A percentile compares a stretch with the other conserved stretches of the same genome.
Evolutionary conservation across 2,329 filamentous ascomycete species (phyloP).

Genomic region (Cadophora luteo-olivacea): DNA sequence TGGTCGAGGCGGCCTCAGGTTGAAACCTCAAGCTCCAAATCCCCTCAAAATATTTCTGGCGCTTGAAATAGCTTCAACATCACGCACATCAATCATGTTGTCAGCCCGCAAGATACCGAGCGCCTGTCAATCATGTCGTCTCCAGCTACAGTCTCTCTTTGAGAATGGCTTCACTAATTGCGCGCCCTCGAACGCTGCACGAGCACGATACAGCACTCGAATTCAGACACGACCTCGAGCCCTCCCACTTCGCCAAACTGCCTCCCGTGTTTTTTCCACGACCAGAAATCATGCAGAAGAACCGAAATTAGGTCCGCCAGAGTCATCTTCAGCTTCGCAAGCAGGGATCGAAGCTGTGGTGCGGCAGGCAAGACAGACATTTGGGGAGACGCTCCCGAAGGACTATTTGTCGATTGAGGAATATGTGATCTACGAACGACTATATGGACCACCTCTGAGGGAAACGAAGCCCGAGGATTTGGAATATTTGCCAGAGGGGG

Average conservation of each 20-base stretch:
- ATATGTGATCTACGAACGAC: conserved; percentile 75
- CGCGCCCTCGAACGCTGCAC: conserved; percentile 23
- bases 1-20: conserved; percentile 21
- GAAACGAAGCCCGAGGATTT: conserved; percentile 66
- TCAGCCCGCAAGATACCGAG: conserved; percentile 39
- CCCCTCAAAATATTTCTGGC: conserved; percentile 3
- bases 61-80: background rate
- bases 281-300: conserved; percentile 27
- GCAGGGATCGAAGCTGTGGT: conserved; percentile 67
- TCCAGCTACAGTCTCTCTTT: conserved; percentile 45
- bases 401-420: conserved; percentile 74
- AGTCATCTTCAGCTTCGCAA: conserved; percentile 12
- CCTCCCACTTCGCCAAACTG: conserved; percentile 22
- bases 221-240: conserved; percentile 26
- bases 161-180: conserved; percentile 44
- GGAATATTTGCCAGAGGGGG: conserved; percentile 45
- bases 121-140: conserved; percentile 45
- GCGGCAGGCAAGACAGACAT: conserved; percentile 74
- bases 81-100: conserved; percentile 36
- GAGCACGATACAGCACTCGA: conserved; percentile 29
- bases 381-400: conserved; percentile 78
- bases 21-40: conserved; percentile 5
- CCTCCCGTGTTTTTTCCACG: conserved; percentile 34
- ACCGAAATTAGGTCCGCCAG: background rate
- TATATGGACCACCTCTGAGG: conserved; percentile 79